Evolutionary conservation across 768 basidiomycete species (phyloP), one percentile per base, ranked within the genome.

Genomic region (Tubosaeta sp.): DNA sequence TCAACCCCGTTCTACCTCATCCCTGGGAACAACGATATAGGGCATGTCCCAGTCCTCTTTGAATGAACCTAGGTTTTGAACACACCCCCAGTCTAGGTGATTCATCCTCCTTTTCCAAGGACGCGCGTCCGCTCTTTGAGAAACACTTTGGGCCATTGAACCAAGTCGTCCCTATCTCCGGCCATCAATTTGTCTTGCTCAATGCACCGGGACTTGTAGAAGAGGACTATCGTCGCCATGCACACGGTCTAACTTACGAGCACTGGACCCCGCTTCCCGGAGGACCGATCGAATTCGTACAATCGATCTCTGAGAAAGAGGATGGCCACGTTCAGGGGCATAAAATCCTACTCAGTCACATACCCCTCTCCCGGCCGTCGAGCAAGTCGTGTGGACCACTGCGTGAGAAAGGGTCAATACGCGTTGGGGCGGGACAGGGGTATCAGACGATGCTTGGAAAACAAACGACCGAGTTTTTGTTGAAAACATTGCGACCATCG

Each of bases 401-500:
- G 19, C 78, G 91, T 55, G 91, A 95, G 64, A 74, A 73, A 43
- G 85, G 84, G 0, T 76, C 79, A 8, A 90, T 95, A 58, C 77
- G 77, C 14, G 78, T 84, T 46, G 87, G 88, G 12, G 88, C 85
- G 7, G 90, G 92, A 1, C 79, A 79, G 51, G 90, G 91, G 4
- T 93, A 89, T 63, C 90, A 90, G 67, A 87, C 85, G 51, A 83
- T 87, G 61, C 73, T 95, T 3, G 90, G 89, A 10, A 86, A 87
- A 64, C 80, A 88, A 53, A 90, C 90, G 2, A 84, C 87, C 0
- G 63, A 74, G 35, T 95, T 90, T 68, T 65, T 97, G 43, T 68
- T 95, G 31, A 73, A 84, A 25, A 75, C 65, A 27, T 65, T 94
- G n/a, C 76, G 75, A 35, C 94, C 93, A 11, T 66, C 72, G 10